These are phyloP conservation scores for Diplocarpon rosae DNA, from an alignment of 2,329 filamentous ascomycete species.

Conservation along the genomic window DNA sequence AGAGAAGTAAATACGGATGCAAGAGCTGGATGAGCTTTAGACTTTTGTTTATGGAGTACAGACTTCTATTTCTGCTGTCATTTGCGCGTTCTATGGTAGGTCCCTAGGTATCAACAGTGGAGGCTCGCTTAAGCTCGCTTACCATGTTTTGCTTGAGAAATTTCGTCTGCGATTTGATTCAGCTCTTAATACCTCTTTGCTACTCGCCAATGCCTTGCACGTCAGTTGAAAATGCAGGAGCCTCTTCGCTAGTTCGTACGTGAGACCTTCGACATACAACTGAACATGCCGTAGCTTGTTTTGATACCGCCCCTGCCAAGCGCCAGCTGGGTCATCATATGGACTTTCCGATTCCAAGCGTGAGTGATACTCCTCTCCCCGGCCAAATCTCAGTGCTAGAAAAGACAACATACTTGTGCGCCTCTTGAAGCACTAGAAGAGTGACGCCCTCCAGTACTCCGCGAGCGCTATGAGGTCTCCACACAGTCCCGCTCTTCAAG, in stretches of 20 bases:
- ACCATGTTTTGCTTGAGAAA: no score
- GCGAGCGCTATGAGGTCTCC: conserved; percentile 25
- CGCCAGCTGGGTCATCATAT: conserved; percentile 27
- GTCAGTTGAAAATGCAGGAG: no score
- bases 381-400: conserved; percentile 37
- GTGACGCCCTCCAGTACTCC: no score
- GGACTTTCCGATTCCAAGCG: conserved; percentile 32
- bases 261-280: neutral
- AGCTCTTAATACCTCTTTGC: neutral
- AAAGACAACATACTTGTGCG: conserved; percentile 30
- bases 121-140: neutral
- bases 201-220: neutral
- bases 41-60: neutral
- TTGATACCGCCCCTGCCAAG: conserved; percentile 28
- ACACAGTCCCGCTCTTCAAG: conserved; percentile 33
- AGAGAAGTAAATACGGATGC: no score
- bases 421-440: no score
- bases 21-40: no score
- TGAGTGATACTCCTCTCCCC: conserved; percentile 33
- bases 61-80: neutral
- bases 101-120: neutral
- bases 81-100: neutral
- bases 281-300: conserved; percentile 24
- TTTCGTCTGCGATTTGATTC: no score
- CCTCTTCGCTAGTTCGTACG: neutral